A percentile compares a stretch with the other conserved stretches of the same genome.
phyloP scores from a whole-genome alignment of 176 grass and related monocot genomes.

The Eremochloa ophiuroides region DNA sequence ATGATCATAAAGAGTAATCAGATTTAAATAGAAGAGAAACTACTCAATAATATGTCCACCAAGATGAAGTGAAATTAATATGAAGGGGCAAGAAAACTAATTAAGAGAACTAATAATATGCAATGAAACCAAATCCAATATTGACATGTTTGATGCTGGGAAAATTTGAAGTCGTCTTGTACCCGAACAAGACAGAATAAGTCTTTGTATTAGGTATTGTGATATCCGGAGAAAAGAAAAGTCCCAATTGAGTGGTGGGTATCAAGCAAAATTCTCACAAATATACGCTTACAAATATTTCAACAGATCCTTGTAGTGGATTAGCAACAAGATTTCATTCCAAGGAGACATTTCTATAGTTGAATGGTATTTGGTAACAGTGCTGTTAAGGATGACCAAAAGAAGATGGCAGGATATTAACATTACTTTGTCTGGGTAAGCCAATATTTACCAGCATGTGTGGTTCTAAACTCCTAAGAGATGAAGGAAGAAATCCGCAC shows the following conservation, averaged over 20 bases:
- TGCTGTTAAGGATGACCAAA: background rate
- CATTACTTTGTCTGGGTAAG: background rate
- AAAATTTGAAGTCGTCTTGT: slow-evolving; percentile 1
- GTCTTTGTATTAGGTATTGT: background rate
- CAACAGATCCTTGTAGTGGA: background rate
- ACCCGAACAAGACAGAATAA: background rate
- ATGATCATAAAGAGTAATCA: background rate
- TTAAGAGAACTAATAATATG: background rate
- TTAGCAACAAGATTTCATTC: background rate
- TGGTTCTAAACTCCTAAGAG: background rate
- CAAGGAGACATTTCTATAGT: background rate
- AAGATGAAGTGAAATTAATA: background rate
- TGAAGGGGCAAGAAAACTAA: background rate
- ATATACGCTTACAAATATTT: background rate
- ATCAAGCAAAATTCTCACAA: background rate
- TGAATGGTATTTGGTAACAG: background rate
- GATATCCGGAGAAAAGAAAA: background rate
- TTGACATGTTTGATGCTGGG: background rate
- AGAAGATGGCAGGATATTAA: background rate
- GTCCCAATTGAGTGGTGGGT: background rate
- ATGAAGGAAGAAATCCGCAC: background rate
- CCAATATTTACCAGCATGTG: background rate
- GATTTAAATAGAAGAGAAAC: background rate
- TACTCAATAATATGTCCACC: background rate
- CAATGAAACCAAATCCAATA: background rate